Evolutionary conservation across 345 rosid species (phyloP).

Genomic region (Linum lewisii): DNA sequence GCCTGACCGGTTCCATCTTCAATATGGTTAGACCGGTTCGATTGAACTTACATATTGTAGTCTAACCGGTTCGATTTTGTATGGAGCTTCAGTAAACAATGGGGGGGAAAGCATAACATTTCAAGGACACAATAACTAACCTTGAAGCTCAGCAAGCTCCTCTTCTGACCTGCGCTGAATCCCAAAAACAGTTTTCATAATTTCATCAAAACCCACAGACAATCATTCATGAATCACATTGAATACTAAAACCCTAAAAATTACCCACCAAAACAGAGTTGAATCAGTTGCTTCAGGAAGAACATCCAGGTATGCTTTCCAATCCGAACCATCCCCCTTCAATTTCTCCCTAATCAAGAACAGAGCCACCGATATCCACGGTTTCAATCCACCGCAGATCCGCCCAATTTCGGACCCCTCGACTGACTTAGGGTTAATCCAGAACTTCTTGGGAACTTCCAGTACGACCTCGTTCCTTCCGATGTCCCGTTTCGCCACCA

Average conservation of each 20-base stretch:
- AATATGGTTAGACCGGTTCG: too few species aligned
- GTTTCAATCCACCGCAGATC: slow-evolving; percentile 66
- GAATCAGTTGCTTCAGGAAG: slow-evolving; percentile 75
- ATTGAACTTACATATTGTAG: too few species aligned
- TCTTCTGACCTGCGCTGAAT: slow-evolving; percentile 98
- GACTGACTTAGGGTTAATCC: slow-evolving; percentile 80
- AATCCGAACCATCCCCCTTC: slow-evolving; percentile 36
- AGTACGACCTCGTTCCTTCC: slow-evolving; percentile 70
- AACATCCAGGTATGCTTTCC: slow-evolving; percentile 70
- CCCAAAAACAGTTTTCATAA: slow-evolving; percentile 21
- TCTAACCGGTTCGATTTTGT: too few species aligned
- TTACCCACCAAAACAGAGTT: slow-evolving; percentile 73
- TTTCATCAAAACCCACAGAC: slow-evolving; percentile 29
- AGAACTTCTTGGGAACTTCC: slow-evolving; percentile 70
- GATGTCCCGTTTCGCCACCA: slow-evolving; percentile 65
- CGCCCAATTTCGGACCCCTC: slow-evolving; percentile 68
- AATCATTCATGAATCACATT: slow-evolving; percentile 3
- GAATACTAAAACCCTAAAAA: slow-evolving; percentile 14
- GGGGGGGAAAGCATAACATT: not conserved
- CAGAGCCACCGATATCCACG: slow-evolving; percentile 81
- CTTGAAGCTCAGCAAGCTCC: slow-evolving; percentile 87
- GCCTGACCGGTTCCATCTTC: too few species aligned
- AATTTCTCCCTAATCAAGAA: slow-evolving; percentile 71
- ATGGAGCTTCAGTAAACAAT: too few species aligned
- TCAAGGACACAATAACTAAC: slow-evolving; percentile 22